phyloP scores from a whole-genome alignment of 1,284 basidiomycete genomes.

The Leccinum pallidistipes region DNA sequence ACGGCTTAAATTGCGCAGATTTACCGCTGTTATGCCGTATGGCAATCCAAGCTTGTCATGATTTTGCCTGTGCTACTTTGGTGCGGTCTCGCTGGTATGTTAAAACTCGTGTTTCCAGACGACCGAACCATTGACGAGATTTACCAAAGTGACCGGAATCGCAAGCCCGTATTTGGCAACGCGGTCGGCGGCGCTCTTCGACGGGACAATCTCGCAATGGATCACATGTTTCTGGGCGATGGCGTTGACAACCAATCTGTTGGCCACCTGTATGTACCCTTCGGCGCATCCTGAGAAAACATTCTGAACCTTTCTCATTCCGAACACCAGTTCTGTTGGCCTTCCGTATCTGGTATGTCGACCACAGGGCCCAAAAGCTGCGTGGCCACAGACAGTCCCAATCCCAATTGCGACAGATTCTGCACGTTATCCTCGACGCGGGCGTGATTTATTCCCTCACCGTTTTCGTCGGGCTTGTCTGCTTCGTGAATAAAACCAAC shows the following conservation, averaged over 20 bases:
- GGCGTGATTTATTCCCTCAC: slow-evolving; percentile 1
- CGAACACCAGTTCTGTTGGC: background rate
- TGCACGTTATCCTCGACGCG: background rate
- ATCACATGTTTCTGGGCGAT: background rate
- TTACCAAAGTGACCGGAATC: background rate
- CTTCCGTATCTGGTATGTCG: background rate
- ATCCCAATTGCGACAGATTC: background rate
- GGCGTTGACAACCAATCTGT: background rate
- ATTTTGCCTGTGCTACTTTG: background rate
- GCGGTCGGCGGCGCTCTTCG: too few species aligned
- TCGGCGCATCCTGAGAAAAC: too few species aligned
- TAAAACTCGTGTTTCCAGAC: background rate
- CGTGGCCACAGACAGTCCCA: background rate
- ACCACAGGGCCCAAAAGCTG: background rate
- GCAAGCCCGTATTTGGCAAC: background rate
- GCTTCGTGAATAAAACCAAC: background rate
- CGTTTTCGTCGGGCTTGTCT: background rate
- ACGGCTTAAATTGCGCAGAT: background rate
- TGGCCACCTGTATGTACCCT: background rate
- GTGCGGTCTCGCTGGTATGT: background rate
- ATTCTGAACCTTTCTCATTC: too few species aligned
- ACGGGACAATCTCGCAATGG: too few species aligned
- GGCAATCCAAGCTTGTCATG: background rate
- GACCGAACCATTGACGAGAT: background rate
- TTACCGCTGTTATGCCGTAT: slow-evolving; percentile 2